A percentile compares a stretch with the other conserved stretches of the same genome.
These are phyloP conservation scores for Calonectria pseudoreteaudii DNA, from an alignment of 2,329 filamentous ascomycete species.

Conservation along the genomic window DNA sequence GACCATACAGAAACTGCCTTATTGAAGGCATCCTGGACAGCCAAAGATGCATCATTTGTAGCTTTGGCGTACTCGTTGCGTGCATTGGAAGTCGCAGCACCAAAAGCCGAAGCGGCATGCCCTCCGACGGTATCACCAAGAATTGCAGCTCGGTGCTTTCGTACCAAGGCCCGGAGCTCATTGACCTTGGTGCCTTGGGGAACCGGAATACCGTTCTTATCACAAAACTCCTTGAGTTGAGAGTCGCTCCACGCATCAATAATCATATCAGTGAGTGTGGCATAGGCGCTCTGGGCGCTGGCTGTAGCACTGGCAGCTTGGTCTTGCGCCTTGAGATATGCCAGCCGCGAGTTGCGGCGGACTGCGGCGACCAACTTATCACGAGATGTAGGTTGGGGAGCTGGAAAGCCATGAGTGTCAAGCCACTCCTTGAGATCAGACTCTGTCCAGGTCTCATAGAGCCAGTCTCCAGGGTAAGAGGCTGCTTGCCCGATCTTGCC, in stretches of 20 bases:
- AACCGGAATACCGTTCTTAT: constrained; percentile 87
- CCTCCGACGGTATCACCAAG: constrained; percentile 72
- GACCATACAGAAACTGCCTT: constrained; percentile 74
- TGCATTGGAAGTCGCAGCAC: constrained; percentile 80
- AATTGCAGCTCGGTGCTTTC: constrained; percentile 83
- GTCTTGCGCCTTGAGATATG: constrained; percentile 75
- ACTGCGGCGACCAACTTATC: constrained; percentile 91
- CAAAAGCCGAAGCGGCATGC: constrained; percentile 70
- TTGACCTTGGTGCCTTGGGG: constrained; percentile 93
- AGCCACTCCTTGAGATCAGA: constrained; percentile 96
- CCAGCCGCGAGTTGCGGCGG: constrained; percentile 89
- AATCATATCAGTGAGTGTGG: constrained; percentile 82
- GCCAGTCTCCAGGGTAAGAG: constrained; percentile 94
- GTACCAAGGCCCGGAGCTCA: constrained; percentile 88
- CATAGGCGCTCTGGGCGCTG: constrained; percentile 76
- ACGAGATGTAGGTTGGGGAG: constrained; percentile 84
- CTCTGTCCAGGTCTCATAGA: constrained; percentile 91
- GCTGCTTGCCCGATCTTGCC: constrained; percentile 80
- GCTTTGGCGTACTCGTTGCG: constrained; percentile 82
- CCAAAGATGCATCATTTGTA: constrained; percentile 74
- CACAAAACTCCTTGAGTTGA: constrained; percentile 90
- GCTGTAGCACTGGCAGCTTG: constrained; percentile 70
- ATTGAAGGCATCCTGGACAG: constrained; percentile 76
- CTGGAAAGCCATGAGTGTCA: constrained; percentile 86
- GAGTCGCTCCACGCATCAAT: constrained; percentile 92